Conservation (phyloP, 352 stramenopile genomes). For the Phytophthora vignae region DNA sequence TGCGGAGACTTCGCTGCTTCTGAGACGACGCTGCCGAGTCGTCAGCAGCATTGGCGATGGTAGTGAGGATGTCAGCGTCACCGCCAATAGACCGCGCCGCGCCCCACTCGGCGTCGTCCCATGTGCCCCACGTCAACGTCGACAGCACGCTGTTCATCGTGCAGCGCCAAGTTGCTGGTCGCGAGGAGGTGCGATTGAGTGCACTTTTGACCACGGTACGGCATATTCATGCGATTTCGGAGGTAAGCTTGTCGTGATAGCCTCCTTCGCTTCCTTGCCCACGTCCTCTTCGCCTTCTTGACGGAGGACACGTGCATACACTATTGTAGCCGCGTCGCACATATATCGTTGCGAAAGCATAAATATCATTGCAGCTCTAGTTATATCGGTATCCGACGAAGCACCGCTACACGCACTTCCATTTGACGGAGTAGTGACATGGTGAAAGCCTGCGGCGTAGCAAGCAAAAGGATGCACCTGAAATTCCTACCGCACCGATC, state of each 20-base stretch:
- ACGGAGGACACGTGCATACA: not conserved
- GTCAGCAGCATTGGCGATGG: not conserved
- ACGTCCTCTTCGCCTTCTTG: not conserved
- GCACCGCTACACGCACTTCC: not conserved
- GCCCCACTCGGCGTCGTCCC: constrained; percentile 55
- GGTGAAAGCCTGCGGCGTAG: too few species aligned
- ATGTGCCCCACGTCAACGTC: constrained; percentile 79
- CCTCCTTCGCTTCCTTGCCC: not conserved
- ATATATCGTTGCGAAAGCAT: not conserved
- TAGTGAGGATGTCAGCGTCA: not conserved
- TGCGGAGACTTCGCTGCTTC: constrained; percentile 52
- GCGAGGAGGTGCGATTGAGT: not conserved
- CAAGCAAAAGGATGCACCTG: too few species aligned
- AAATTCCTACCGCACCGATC: not conserved
- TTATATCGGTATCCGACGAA: not conserved
- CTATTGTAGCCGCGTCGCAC: not conserved
- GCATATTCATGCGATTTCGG: constrained; percentile 3
- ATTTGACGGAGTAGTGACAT: too few species aligned
- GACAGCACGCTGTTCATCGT: constrained; percentile 80
- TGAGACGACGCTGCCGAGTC: not conserved
- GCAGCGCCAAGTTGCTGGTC: not conserved
- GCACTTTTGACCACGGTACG: not conserved
- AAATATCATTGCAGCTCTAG: not conserved
- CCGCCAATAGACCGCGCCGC: not conserved
- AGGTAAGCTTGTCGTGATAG: not conserved